These are phyloP conservation scores for Pycnococcus provasolii DNA, from an alignment of 139 green algal genomes.

Conservation along the genomic window DNA sequence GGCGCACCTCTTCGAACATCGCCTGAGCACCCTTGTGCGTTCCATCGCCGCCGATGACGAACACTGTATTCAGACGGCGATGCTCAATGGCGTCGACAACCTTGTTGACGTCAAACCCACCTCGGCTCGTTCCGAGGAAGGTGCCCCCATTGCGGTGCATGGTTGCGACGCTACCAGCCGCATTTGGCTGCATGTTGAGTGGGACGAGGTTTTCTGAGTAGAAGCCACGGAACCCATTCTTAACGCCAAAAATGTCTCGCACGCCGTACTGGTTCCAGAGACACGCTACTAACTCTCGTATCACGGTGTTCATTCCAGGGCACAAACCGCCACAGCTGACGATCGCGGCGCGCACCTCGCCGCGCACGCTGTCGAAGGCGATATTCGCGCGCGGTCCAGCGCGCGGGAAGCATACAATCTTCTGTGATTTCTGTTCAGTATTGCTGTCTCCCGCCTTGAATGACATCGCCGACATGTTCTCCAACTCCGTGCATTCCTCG, in stretches of 20 bases:
- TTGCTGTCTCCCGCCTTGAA: no score
- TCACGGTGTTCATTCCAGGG: slow-evolving; percentile 92
- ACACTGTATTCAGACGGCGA: slow-evolving; percentile 78
- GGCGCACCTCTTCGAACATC: slow-evolving; percentile 25
- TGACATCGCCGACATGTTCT: no score
- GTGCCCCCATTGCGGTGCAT: slow-evolving; percentile 94
- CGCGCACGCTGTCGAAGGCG: slow-evolving; percentile 73
- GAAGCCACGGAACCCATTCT: slow-evolving; percentile 75
- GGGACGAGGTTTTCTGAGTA: slow-evolving; percentile 37
- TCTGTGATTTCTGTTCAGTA: no score
- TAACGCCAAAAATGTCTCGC: slow-evolving; percentile 27
- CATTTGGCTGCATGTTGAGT: no score
- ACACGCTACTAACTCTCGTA: slow-evolving; percentile 47
- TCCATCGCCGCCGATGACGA: slow-evolving; percentile 39
- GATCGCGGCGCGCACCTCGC: slow-evolving; percentile 63
- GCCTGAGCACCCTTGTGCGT: slow-evolving; percentile 30
- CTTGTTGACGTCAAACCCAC: slow-evolving; percentile 79
- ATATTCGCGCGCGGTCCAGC: slow-evolving; percentile 59
- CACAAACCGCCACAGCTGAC: slow-evolving; percentile 94
- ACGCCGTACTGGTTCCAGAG: slow-evolving; percentile 35
- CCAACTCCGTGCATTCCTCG: no score
- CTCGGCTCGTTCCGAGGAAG: slow-evolving; percentile 86
- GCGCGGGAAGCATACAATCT: slow-evolving; percentile 9
- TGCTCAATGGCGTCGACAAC: slow-evolving; percentile 95
- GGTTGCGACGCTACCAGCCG: not conserved